phyloP scores from a whole-genome alignment of 2,329 filamentous ascomycete species.

The Colletotrichum cordylinicola region DNA sequence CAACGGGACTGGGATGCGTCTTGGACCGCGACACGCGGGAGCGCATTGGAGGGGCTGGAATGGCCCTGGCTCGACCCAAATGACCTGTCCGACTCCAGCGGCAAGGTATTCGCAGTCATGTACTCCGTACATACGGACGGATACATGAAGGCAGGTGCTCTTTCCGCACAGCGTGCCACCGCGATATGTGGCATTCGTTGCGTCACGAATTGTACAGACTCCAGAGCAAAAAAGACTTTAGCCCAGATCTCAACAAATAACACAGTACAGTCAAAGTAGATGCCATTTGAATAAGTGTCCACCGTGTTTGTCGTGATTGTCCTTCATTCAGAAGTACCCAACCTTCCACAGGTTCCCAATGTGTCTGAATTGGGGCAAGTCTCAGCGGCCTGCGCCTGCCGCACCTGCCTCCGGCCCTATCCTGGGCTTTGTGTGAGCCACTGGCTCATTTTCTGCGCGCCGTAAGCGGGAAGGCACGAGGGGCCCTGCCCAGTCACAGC shows the following conservation, averaged over 20 bases:
- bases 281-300: background rate
- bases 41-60: background rate
- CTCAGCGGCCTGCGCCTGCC: background rate
- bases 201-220: background rate
- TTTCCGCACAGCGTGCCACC: background rate
- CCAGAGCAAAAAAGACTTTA: background rate
- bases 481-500: constrained; percentile 4
- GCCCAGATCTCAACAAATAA: background rate
- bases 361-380: background rate
- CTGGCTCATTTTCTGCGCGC: background rate
- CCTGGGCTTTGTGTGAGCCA: background rate
- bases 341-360: background rate
- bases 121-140: background rate
- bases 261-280: background rate
- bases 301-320: background rate
- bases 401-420: background rate
- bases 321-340: background rate
- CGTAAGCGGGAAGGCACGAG: constrained; percentile 9
- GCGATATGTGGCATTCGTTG: background rate
- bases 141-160: background rate
- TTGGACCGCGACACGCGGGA: background rate
- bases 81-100: background rate
- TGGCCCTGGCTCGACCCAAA: background rate
- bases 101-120: background rate
- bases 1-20: background rate